These are phyloP conservation scores for Xylariaceae sp. DNA, from an alignment of 2,329 filamentous ascomycete genomes.

Conservation along the genomic window DNA sequence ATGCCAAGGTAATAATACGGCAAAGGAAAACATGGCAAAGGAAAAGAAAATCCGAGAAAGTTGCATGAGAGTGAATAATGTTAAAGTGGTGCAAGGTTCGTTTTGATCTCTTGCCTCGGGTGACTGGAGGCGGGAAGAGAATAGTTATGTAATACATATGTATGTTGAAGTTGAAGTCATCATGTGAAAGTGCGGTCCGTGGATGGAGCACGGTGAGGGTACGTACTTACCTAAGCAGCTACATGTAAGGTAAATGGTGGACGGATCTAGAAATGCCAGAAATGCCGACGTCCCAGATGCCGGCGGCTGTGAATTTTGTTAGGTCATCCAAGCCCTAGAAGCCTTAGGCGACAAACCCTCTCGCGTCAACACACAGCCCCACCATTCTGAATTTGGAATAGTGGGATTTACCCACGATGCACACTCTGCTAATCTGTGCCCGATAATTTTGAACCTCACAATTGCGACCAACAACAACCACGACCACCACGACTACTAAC, in stretches of 20 bases:
- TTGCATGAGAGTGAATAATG: too few species aligned
- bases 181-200: not conserved
- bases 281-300: not conserved
- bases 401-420: constrained; percentile 25
- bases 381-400: constrained; percentile 29
- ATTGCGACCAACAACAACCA: constrained; percentile 35
- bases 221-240: not conserved
- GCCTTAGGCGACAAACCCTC: constrained; percentile 31
- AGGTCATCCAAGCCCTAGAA: constrained; percentile 37
- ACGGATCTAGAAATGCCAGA: not conserved
- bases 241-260: too few species aligned
- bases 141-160: too few species aligned
- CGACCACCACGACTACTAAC: constrained; percentile 36
- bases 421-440: constrained; percentile 33
- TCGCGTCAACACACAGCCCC: constrained; percentile 32
- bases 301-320: constrained; percentile 5
- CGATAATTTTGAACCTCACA: constrained; percentile 37
- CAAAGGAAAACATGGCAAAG: too few species aligned
- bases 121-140: too few species aligned
- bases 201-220: not conserved
- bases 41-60: too few species aligned
- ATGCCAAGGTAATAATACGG: too few species aligned
- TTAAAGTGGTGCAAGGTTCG: too few species aligned
- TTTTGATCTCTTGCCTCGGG: too few species aligned
- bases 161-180: not conserved